Percentiles rank a stretch among this genome's conserved stretches.
phyloP scores from a whole-genome alignment of 768 basidiomycete genomes.

The Tubosaeta brunneosetosa region DNA sequence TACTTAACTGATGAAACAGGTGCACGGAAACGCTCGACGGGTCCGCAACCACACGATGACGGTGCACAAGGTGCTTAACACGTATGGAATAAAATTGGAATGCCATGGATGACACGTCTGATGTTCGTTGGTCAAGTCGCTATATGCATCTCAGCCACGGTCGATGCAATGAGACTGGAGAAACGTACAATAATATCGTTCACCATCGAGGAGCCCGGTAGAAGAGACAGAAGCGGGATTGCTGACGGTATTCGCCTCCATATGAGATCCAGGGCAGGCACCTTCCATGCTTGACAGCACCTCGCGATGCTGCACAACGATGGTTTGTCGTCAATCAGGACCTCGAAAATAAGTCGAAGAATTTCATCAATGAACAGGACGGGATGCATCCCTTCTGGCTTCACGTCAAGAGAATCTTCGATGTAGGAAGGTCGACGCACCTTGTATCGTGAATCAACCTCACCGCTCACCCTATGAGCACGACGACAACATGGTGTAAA shows the following conservation, averaged over 20 bases:
- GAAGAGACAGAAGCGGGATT: constrained; percentile 37
- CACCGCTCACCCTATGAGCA: background rate
- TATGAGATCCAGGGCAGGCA: constrained; percentile 44
- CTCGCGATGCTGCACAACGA: constrained; percentile 37
- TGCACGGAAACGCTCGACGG: constrained; percentile 1
- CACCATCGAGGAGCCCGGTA: constrained; percentile 17
- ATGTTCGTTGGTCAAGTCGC: constrained; percentile 7
- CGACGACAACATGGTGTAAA: background rate
- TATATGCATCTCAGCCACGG: constrained; percentile 3
- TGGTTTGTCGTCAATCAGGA: constrained; percentile 24
- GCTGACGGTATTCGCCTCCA: constrained; percentile 42
- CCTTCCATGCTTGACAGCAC: constrained; percentile 44
- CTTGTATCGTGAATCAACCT: background rate
- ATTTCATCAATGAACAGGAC: constrained; percentile 49
- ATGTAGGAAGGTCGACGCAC: constrained; percentile 1
- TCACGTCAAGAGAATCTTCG: background rate
- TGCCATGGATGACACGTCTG: background rate
- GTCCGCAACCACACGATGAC: constrained; percentile 14
- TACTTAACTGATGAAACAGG: constrained; percentile 4
- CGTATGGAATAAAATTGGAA: constrained; percentile 23
- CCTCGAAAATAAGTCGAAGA: constrained; percentile 39
- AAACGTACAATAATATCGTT: constrained; percentile 11
- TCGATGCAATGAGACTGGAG: background rate
- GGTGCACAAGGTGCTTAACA: constrained; percentile 22
- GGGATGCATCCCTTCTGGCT: constrained; percentile 35